Conservation (phyloP, 805 yeast species). For the Schwanniomyces sp. region DNA sequence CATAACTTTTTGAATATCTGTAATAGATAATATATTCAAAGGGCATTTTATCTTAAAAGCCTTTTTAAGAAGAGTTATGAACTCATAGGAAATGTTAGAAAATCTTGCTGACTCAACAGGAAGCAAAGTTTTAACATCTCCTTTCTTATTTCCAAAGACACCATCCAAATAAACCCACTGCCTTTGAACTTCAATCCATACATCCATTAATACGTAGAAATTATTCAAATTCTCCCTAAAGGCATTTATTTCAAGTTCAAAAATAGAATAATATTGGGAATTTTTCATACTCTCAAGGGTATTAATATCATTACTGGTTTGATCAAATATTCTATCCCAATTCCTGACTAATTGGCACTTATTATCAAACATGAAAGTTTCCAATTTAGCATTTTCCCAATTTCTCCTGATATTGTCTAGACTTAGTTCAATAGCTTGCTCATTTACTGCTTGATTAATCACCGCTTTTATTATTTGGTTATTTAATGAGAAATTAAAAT, state of each 20-base stretch:
- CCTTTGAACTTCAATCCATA: conserved; percentile 84
- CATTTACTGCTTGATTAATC: conserved; percentile 69
- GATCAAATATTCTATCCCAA: conserved; percentile 64
- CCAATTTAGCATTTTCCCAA: conserved; percentile 59
- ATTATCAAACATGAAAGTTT: conserved; percentile 51
- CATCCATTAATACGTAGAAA: conserved; percentile 53
- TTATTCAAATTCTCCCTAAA: conserved; percentile 58
- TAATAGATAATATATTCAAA: conserved; percentile 53
- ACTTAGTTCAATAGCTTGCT: conserved; percentile 60
- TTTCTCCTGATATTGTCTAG: conserved; percentile 47
- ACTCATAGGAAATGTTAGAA: conserved; percentile 59
- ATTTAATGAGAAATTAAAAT: conserved; percentile 48
- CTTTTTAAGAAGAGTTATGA: conserved; percentile 49
- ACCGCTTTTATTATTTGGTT: conserved; percentile 47
- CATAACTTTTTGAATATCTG: conserved; percentile 49
- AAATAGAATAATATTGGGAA: conserved; percentile 59
- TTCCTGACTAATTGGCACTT: conserved; percentile 59
- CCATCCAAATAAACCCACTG: conserved; percentile 88
- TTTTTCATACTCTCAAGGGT: conserved; percentile 67
- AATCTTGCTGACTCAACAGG: conserved; percentile 74
- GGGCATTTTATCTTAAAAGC: conserved; percentile 50
- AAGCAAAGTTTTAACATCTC: conserved; percentile 59
- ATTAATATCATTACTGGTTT: conserved; percentile 59
- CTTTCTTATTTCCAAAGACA: conserved; percentile 55
- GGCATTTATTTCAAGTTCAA: conserved; percentile 55